Percentiles rank a stretch among this genome's conserved stretches.
Evolutionary conservation across 1,284 basidiomycete genomes (phyloP).

Genomic region (Trametes sp.): DNA sequence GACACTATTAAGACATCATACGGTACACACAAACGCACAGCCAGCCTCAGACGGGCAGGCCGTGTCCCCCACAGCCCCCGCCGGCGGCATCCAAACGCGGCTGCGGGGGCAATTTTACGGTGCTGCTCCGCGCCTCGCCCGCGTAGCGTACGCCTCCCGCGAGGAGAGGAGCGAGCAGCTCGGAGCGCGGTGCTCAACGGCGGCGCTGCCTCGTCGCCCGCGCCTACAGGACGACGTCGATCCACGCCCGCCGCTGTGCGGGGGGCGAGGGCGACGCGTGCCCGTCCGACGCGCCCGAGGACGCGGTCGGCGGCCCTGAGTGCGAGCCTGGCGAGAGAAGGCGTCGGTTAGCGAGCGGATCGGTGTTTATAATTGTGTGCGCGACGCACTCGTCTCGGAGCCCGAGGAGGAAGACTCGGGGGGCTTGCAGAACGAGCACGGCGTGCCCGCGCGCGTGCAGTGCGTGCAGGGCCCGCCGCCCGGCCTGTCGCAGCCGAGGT

Average conservation of each 20-base stretch:
- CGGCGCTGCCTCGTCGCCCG: no score
- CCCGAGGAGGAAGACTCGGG: neutral
- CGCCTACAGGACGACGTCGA: no score
- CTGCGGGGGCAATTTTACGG: no score
- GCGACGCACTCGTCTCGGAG: neutral
- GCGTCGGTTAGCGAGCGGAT: neutral
- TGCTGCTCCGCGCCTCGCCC: no score
- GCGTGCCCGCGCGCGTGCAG: constrained; percentile 6
- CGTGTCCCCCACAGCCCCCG: neutral
- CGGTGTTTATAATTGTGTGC: neutral
- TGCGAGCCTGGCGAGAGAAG: neutral
- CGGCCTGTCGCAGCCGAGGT: constrained; percentile 24
- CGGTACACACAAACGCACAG: neutral
- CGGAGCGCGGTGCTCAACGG: no score
- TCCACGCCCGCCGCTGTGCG: no score
- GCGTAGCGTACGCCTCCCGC: no score
- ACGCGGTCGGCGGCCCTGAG: neutral
- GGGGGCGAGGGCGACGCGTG: neutral
- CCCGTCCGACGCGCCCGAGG: neutral
- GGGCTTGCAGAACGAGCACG: constrained; percentile 13
- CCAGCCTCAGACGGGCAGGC: no score
- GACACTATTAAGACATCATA: no score
- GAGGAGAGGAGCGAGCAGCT: no score
- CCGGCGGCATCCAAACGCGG: neutral
- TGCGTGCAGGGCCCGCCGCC: constrained; percentile 18